phyloP scores from a whole-genome alignment of 2,329 filamentous ascomycete species.

The Penicillium sp. region DNA sequence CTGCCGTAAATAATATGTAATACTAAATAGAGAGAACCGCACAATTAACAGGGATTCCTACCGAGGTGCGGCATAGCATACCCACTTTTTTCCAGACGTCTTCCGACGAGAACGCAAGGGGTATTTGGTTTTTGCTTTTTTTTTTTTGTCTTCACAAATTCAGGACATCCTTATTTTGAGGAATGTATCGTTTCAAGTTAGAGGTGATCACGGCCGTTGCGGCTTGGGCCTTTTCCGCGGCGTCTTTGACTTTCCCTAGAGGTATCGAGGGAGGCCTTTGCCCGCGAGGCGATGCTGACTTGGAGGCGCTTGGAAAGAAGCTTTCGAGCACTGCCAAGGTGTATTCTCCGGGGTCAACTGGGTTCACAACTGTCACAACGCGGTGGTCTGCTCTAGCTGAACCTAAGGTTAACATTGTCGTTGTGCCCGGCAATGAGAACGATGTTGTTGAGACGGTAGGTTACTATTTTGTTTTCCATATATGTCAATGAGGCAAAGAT shows the following conservation, averaged over 20 bases:
- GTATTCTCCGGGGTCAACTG: slow-evolving; percentile 45
- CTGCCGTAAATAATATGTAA: background rate
- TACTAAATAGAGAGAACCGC: background rate
- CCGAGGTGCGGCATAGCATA: background rate
- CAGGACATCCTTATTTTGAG: background rate
- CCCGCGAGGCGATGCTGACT: slow-evolving; percentile 15
- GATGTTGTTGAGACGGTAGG: slow-evolving; percentile 53
- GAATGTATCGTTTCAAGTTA: background rate
- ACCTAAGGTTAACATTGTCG: slow-evolving; percentile 49
- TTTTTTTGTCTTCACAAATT: background rate
- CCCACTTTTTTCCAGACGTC: background rate
- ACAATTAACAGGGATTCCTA: background rate
- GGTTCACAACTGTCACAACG: slow-evolving; percentile 40
- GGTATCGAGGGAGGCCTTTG: slow-evolving; percentile 7
- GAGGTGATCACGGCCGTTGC: slow-evolving; percentile 23
- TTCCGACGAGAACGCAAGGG: background rate
- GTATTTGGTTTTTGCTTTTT: background rate
- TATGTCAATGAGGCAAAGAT: slow-evolving; percentile 1
- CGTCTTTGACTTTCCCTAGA: slow-evolving; percentile 8
- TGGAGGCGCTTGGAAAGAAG: slow-evolving; percentile 20
- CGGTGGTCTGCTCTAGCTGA: slow-evolving; percentile 50
- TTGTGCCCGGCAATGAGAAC: slow-evolving; percentile 49
- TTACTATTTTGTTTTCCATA: background rate
- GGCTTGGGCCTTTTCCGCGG: slow-evolving; percentile 25
- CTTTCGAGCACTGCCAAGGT: slow-evolving; percentile 45